Evolutionary conservation across 129 eudicot species (phyloP).

Genomic region (Pittosporum tobira): DNA sequence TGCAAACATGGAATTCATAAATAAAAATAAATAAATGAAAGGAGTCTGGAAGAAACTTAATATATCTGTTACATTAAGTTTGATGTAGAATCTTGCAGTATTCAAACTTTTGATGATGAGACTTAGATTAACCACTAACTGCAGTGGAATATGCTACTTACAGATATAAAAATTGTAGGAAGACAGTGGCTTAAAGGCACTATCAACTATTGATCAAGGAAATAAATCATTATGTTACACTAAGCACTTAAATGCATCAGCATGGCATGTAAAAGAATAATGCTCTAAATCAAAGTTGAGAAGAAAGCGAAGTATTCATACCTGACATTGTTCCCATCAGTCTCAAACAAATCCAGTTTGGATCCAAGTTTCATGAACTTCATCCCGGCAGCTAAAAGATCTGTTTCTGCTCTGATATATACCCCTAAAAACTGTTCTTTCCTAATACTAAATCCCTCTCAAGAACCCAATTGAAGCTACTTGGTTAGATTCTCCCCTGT

Average conservation of each 20-base stretch:
- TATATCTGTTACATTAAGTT: too few relatives aligned
- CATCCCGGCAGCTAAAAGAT: conserved; percentile 47
- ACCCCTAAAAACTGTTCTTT: conserved; percentile 4
- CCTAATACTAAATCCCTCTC: conserved; percentile 28
- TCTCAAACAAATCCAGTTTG: conserved; percentile 80
- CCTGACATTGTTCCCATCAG: conserved; percentile 75
- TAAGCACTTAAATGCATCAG: conserved; percentile 13
- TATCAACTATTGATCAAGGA: background rate
- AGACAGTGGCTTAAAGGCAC: background rate
- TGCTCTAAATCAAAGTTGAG: background rate
- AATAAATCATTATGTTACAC: background rate
- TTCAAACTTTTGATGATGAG: background rate
- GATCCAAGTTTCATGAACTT: conserved; percentile 99
- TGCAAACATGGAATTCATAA: too few relatives aligned
- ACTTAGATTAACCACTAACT: background rate
- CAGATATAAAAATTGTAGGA: background rate
- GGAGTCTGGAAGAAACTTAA: too few relatives aligned
- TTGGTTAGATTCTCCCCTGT: too few relatives aligned
- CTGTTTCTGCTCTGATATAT: conserved; percentile 14
- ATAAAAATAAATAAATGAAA: too few relatives aligned
- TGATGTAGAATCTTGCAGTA: background rate
- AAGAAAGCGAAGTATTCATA: conserved; percentile 7
- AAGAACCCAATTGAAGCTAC: too few relatives aligned
- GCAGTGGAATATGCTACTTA: background rate
- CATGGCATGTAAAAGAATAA: background rate